phyloP scores from a whole-genome alignment of 441 rosid species.

The Omphalea diandra region DNA sequence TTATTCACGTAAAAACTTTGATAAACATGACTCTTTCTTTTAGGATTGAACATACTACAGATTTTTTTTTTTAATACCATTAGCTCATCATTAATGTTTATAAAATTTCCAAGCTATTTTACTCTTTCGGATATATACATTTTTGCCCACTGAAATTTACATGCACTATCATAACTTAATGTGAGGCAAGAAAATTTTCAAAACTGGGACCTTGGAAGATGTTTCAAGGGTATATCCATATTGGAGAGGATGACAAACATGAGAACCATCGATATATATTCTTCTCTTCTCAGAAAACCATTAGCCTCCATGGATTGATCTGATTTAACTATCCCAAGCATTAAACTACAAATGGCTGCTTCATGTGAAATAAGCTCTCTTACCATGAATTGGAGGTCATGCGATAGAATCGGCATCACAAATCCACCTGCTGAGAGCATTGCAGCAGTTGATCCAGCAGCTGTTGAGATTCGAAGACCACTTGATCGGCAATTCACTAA shows the following conservation, averaged over 20 bases:
- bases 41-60: no score
- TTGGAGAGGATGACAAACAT: constrained; percentile 44
- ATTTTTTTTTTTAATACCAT: no score
- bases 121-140: background rate
- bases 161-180: constrained; percentile 20
- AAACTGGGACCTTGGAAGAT: constrained; percentile 65
- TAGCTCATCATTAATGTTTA: background rate
- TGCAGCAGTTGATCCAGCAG: constrained; percentile 91
- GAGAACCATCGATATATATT: constrained; percentile 75
- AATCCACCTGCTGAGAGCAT: constrained; percentile 89
- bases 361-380: constrained; percentile 79
- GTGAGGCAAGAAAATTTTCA: constrained; percentile 67
- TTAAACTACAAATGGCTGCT: constrained; percentile 36
- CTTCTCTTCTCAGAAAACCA: constrained; percentile 70
- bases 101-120: background rate
- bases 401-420: constrained; percentile 63
- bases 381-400: constrained; percentile 79
- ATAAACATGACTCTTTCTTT: no score
- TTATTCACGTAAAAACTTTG: no score
- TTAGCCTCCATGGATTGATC: constrained; percentile 45
- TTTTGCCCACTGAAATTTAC: no score
- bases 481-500: constrained; percentile 77
- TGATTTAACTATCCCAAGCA: constrained; percentile 59
- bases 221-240: constrained; percentile 61
- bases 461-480: constrained; percentile 86